Conservation (phyloP, 768 basidiomycete genomes). For the Lactarius hatsudake region DNA sequence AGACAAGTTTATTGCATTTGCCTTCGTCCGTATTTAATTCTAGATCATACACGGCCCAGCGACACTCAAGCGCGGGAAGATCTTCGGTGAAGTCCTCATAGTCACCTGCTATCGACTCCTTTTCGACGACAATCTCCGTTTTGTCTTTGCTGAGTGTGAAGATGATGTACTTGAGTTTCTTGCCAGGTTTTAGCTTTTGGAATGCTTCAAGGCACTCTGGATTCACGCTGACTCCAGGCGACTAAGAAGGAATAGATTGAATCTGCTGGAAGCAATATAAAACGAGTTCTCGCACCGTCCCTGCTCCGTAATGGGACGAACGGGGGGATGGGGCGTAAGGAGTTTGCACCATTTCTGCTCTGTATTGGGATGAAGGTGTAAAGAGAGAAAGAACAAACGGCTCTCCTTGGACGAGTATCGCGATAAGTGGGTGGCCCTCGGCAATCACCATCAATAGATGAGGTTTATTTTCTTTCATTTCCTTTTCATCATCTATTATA, state of each 20-base stretch:
- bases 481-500: too few relatives aligned
- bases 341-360: too few relatives aligned
- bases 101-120: conserved; percentile 46
- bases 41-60: conserved; percentile 94
- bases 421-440: conserved; percentile 17
- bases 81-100: conserved; percentile 75
- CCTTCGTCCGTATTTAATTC: conserved; percentile 75
- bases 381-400: not conserved
- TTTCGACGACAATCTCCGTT: conserved; percentile 77
- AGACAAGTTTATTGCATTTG: conserved; percentile 82
- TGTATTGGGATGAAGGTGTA: too few relatives aligned
- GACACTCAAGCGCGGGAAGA: conserved; percentile 70
- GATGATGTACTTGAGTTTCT: conserved; percentile 81
- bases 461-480: too few relatives aligned
- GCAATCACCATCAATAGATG: conserved; percentile 19
- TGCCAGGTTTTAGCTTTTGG: conserved; percentile 72
- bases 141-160: conserved; percentile 59
- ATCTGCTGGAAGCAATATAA: not conserved
- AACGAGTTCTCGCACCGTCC: conserved; percentile 21
- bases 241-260: conserved; percentile 33
- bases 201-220: conserved; percentile 54
- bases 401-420: conserved; percentile 1
- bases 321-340: conserved; percentile 2
- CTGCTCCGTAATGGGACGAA: conserved; percentile 1
- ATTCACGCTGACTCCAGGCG: conserved; percentile 68